phyloP scores from a whole-genome alignment of 1,284 basidiomycete species.

The Apiotrichum gracile region DNA sequence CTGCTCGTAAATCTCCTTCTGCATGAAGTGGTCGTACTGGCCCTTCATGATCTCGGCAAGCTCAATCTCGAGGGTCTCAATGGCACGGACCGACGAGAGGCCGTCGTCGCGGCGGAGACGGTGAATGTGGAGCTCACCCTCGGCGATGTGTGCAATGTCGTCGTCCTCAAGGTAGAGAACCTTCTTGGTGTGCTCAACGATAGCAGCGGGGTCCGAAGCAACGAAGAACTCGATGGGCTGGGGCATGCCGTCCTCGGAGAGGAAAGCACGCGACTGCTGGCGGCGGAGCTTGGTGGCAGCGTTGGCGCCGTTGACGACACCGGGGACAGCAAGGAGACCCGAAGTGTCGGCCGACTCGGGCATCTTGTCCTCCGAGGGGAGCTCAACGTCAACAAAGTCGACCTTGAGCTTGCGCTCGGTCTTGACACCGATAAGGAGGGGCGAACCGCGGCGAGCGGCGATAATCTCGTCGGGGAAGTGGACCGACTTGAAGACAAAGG shows the following conservation, averaged over 20 bases:
- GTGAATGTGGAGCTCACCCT: constrained; percentile 98
- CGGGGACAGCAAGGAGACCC: constrained; percentile 70
- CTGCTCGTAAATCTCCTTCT: constrained; percentile 99
- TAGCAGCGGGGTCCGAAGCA: constrained; percentile 92
- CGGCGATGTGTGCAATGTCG: constrained; percentile 95
- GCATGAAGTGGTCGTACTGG: constrained; percentile 99
- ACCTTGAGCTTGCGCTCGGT: constrained; percentile 99
- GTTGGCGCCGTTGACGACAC: constrained; percentile 59
- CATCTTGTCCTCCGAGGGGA: constrained; percentile 61
- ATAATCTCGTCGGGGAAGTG: constrained; percentile 97
- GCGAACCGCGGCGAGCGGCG: constrained; percentile 92
- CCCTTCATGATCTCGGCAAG: constrained; percentile 99
- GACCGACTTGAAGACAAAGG: constrained; percentile 98
- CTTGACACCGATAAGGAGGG: constrained; percentile 96
- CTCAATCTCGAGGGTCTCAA: constrained; percentile 98
- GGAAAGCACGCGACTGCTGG: constrained; percentile 95
- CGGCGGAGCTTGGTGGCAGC: constrained; percentile 67
- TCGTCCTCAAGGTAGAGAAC: constrained; percentile 99
- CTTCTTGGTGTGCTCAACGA: constrained; percentile 98
- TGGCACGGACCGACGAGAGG: constrained; percentile 75
- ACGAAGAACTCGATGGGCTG: constrained; percentile 99
- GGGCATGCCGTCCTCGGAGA: constrained; percentile 95
- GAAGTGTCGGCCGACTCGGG: constrained; percentile 26
- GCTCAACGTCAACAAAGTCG: constrained; percentile 98
- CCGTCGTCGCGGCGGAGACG: constrained; percentile 87